Evolutionary conservation across 441 rosid genomes (phyloP), one percentile per base, ranked within the genome.

Genomic region (Gossypium lobatum): DNA sequence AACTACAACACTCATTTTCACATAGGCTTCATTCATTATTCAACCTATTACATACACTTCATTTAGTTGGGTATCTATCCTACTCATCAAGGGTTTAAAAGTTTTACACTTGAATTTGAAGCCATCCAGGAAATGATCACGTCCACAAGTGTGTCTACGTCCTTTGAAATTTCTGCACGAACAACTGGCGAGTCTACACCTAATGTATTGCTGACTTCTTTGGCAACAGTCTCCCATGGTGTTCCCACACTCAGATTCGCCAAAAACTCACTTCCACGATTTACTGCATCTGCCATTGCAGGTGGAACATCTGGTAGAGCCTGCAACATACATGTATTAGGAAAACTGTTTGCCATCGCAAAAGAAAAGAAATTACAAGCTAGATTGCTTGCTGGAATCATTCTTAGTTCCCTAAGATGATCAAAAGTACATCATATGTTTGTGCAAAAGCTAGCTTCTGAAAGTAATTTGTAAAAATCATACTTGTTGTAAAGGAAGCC

Each of bases 401-500:
- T 59, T 59, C 25, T 26, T 21, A 74, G n/a, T 14, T n/a, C 17
- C 45, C 46, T 8, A 8, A 26, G 13, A 52, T 50, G 45, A 68
- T 18, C 39, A 52, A 7, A 50, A 52, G 34, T 25, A 21, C 1
- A n/a, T 8, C 20, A 18, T 64, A 75, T 46, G 64, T 72, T 39
- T 59, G 8, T 60, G 16, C 58, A 75, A 31, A 59, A 20, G 45
- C 8, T 34, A 34, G 64, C 52, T 42, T 7, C n/a, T 21, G 8
- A 31, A 23, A 54, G 20, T 18, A 45, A 68, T 64, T 59, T 46
- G 73, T 54, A 26, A 73, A 21, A 80, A 54, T 61, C 54, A 68
- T 89, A 95, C 99, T 95, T 95, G 97, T 70, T 89, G 97, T 59
- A 93, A 77, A 69, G 97, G 99, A 79, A 95, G 97, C 59, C 94